phyloP scores from a whole-genome alignment of 2,329 filamentous ascomycete genomes.

The Ramularia endophylla region DNA sequence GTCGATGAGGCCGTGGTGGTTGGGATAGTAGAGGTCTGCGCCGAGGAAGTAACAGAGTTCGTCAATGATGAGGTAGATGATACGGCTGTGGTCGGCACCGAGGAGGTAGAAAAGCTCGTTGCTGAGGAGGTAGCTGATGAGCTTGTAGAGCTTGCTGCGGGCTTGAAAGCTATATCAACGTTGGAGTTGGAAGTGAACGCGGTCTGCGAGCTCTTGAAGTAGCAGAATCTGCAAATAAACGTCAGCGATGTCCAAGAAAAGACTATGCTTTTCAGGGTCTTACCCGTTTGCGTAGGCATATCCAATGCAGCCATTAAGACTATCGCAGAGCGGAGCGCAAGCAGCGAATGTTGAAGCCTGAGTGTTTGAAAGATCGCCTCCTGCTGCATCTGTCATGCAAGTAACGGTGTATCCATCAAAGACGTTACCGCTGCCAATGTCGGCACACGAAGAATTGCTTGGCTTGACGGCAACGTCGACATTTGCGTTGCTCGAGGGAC shows the following conservation, averaged over 20 bases:
- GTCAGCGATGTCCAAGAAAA: too few relatives aligned
- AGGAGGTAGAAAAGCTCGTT: too few relatives aligned
- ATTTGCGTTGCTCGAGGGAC: conserved; percentile 2
- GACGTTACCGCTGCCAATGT: background rate
- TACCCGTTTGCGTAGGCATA: conserved; percentile 7
- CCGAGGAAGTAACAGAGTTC: background rate
- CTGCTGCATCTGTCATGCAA: background rate
- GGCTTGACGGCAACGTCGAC: conserved; percentile 2
- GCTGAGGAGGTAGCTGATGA: too few relatives aligned
- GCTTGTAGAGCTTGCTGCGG: background rate
- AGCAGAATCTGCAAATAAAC: conserved; percentile 11
- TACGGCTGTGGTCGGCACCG: too few relatives aligned
- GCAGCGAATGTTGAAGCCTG: conserved; percentile 14
- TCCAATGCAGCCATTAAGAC: conserved; percentile 10
- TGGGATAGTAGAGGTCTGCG: background rate
- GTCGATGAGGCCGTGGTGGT: too few relatives aligned
- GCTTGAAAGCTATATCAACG: conserved; percentile 6
- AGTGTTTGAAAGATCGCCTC: conserved; percentile 10
- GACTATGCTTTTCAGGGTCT: too few relatives aligned
- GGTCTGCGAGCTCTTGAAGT: conserved; percentile 10
- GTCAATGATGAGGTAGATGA: too few relatives aligned
- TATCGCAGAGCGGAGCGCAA: conserved; percentile 18
- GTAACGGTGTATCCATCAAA: conserved; percentile 1
- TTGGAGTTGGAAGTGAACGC: conserved; percentile 3
- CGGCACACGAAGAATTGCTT: background rate